phyloP scores from a whole-genome alignment of 352 stramenopile species.

The Globisporangium polare region DNA sequence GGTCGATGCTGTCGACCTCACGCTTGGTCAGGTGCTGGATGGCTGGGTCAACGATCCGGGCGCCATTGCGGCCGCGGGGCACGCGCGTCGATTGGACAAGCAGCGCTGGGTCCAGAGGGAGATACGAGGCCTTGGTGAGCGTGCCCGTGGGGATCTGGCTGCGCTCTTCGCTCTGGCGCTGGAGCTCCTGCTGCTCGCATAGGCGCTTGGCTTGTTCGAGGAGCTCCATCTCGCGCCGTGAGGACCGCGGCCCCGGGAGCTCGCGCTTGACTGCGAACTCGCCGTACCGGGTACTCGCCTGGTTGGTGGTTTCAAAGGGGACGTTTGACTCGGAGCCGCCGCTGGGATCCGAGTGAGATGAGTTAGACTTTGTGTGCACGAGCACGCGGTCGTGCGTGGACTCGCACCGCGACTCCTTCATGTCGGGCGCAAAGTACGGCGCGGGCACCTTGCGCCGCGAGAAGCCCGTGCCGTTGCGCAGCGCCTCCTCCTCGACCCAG shows the following conservation, averaged over 20 bases:
- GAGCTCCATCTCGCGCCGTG: constrained; percentile 39
- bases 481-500: constrained; percentile 80
- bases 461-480: constrained; percentile 56
- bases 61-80: constrained; percentile 49
- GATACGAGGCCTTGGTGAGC: constrained; percentile 34
- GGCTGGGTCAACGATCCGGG: constrained; percentile 40
- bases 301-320: constrained; percentile 51
- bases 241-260: constrained; percentile 32
- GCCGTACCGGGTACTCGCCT: constrained; percentile 47
- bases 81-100: constrained; percentile 32
- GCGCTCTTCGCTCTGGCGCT: constrained; percentile 24
- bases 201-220: constrained; percentile 36
- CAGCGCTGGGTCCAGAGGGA: constrained; percentile 27
- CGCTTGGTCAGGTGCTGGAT: constrained; percentile 60
- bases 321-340: constrained; percentile 3
- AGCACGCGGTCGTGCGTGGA: constrained; percentile 52
- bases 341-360: not conserved
- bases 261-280: constrained; percentile 31
- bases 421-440: constrained; percentile 31
- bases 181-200: constrained; percentile 26
- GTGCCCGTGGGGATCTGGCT: constrained; percentile 20
- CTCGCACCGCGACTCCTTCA: constrained; percentile 37
- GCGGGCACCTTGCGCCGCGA: constrained; percentile 51
- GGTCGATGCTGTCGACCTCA: constrained; percentile 72
- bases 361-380: constrained; percentile 21